Evolutionary conservation across 2,329 filamentous ascomycete species (phyloP).

Genomic region (Trichoderma semiorbis): DNA sequence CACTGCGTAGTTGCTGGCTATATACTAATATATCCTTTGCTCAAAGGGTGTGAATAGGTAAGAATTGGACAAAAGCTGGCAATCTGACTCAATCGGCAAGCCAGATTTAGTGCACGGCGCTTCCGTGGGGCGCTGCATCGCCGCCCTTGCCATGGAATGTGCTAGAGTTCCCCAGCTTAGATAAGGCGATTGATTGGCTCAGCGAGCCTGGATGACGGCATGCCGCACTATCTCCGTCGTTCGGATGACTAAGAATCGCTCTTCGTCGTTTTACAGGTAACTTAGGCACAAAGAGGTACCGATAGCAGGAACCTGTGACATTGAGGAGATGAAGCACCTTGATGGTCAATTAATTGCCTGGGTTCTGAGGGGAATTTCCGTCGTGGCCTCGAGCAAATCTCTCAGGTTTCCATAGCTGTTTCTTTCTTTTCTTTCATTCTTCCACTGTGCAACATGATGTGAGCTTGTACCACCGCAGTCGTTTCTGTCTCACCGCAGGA

Average conservation of each 20-base stretch:
- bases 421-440: not conserved
- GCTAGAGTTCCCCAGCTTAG: slow-evolving; percentile 26
- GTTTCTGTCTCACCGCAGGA: not conserved
- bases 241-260: slow-evolving; percentile 24
- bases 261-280: not conserved
- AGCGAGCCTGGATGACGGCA: not conserved
- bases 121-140: slow-evolving; percentile 20
- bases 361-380: not conserved
- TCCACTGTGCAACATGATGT: not conserved
- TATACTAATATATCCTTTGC: not conserved
- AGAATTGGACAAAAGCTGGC: slow-evolving; percentile 1
- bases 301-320: not conserved
- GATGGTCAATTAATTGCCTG: slow-evolving; percentile 27
- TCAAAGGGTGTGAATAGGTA: not conserved
- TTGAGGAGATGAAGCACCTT: slow-evolving; percentile 20
- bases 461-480: not conserved
- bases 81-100: slow-evolving; percentile 39
- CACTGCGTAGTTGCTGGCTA: not conserved
- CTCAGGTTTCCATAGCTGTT: not conserved
- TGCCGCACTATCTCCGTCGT: not conserved
- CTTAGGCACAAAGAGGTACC: slow-evolving; percentile 22
- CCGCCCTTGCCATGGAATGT: slow-evolving; percentile 27
- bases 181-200: slow-evolving; percentile 10
- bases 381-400: not conserved
- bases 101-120: slow-evolving; percentile 23